Base-by-base conservation (phyloP, 2,329 filamentous ascomycete species). In the Aureobasidium sp. region DNA sequence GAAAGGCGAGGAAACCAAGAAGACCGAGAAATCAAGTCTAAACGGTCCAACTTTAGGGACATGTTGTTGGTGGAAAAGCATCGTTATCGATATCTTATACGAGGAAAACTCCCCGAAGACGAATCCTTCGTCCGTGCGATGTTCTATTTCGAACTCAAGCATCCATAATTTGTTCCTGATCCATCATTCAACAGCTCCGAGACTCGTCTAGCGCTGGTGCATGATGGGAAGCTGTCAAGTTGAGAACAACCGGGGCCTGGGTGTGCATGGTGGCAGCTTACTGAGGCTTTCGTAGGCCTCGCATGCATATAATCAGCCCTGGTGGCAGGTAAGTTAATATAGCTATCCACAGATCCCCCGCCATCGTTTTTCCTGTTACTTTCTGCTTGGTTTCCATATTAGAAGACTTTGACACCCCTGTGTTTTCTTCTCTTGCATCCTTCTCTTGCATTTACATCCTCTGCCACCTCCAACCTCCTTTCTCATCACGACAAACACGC, bases 101-200 rank as follows among this genome's bases (percentile, higher is more conserved):
- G 50, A 54, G 50, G 8, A 42, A 42, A 54, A 42, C 10, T n/a
- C 5, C 37, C 36, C 50, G 15, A 54, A 41, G 50, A 10, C n/a
- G 34, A 54, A 54, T 54, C 50, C 50, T 54, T 13, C 50, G 50
- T 54, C 50, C 50, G 50, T 54, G 50, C 50, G 37, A 42, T 42
- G 50, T 54, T 41, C 50, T 54, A 42, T 54, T 54, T 54, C 36
- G 36, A 42, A 54, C 50, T 54, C 50, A 54, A 54, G 50, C 50
- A 54, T 42, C 50, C 50, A 54, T 54, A 54, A 32, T 54, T 42
- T 32, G 21, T 21, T 54, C 50, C 37, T 32, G 37, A 54, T 54
- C n/a, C n/a, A n/a, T 16, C 9, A 54, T 54, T 5, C 36, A 54
- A 41, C 37, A 27, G 8, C 27, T 50, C 47, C 47, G 25, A 50